A percentile compares a stretch with the other conserved stretches of the same genome.
Conservation (phyloP, 2,329 filamentous ascomycete genomes). For the Furcasterigmium furcatum region DNA sequence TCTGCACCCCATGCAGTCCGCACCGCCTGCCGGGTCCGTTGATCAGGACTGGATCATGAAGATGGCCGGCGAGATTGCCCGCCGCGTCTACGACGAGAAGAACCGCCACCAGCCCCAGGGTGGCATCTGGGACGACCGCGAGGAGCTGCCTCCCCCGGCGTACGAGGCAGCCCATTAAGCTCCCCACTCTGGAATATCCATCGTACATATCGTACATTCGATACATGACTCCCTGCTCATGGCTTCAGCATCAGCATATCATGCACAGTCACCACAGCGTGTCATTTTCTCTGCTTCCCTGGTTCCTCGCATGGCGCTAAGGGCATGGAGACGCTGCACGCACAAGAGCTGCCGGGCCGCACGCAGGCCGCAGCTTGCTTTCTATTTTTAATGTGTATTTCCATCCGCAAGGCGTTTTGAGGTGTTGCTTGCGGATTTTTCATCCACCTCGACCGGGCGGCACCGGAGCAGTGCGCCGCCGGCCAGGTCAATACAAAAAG, state of each 20-base stretch:
- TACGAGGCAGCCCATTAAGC: constrained; percentile 51
- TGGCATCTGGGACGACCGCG: constrained; percentile 50
- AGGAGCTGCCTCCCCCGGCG: constrained; percentile 58
- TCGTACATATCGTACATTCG: too few relatives aligned
- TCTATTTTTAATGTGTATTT: constrained; percentile 13
- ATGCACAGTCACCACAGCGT: neutral
- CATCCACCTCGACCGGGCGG: too few relatives aligned
- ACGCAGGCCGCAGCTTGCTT: neutral
- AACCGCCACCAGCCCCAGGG: constrained; percentile 36
- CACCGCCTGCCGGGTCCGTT: constrained; percentile 45
- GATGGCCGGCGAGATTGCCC: constrained; percentile 89
- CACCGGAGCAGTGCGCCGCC: neutral
- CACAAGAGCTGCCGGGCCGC: too few relatives aligned
- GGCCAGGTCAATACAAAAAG: constrained; percentile 1
- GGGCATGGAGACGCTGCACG: neutral
- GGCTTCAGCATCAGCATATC: constrained; percentile 3
- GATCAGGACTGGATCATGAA: constrained; percentile 88
- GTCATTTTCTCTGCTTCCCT: neutral
- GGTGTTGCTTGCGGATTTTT: neutral
- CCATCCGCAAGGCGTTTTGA: constrained; percentile 12
- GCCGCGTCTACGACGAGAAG: constrained; percentile 86
- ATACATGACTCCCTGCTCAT: constrained; percentile 2
- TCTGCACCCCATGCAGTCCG: constrained; percentile 25
- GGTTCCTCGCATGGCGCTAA: constrained; percentile 6
- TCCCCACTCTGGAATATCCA: neutral